Base-by-base conservation (phyloP, 2,329 filamentous ascomycete genomes). In the Colletotrichum sp. region DNA sequence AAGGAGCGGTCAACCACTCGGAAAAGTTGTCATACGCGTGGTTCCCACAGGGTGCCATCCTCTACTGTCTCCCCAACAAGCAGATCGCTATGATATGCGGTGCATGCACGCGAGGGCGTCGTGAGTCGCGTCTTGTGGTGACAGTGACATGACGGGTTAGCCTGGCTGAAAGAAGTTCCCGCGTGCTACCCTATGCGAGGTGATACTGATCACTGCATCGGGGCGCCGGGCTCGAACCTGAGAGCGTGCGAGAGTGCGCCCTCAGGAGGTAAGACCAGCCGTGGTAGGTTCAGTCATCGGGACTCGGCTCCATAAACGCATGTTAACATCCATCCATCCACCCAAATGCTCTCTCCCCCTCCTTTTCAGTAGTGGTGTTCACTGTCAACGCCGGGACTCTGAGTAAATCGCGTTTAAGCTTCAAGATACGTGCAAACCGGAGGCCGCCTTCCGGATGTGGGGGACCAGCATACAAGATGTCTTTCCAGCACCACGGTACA, bases 71-170 rank as follows among this genome's bases (percentile, higher is more conserved):
- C 26, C 59, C 48, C 21, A 48, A 26, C 43, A 63, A 59, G 32
- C 56, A 38, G 56, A 65, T 71, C 59, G 59, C 21, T 65, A 67
- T 59, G 67, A 63, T 28, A 43, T 67, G 56, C 38, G 43, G 43
- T 61, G 63, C 69, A 73, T 67, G 52, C 68, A 62, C 52, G 18
- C 68, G 62, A 62, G 38, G 32, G 30, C n/a, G 56, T 56, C 16
- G 69, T 58, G 56, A 67, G 56, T 75, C 73, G 63, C 56, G 69
- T 61, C 30, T 24, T 18, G 56, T 56, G 28, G 56, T 69, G 73
- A 75, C 58, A 63, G 56, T 75, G 56, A 75, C 58, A 70, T 75
- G 69, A 75, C 34, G 24, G 43, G 58, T 73, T 69, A 69, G 73
- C 43, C 63, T 73, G 32, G 56, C 36, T 38, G 32, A 52, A 21